These are phyloP conservation scores for Trichoderma sp. DNA, from an alignment of 2,329 filamentous ascomycete genomes.

Conservation along the genomic window DNA sequence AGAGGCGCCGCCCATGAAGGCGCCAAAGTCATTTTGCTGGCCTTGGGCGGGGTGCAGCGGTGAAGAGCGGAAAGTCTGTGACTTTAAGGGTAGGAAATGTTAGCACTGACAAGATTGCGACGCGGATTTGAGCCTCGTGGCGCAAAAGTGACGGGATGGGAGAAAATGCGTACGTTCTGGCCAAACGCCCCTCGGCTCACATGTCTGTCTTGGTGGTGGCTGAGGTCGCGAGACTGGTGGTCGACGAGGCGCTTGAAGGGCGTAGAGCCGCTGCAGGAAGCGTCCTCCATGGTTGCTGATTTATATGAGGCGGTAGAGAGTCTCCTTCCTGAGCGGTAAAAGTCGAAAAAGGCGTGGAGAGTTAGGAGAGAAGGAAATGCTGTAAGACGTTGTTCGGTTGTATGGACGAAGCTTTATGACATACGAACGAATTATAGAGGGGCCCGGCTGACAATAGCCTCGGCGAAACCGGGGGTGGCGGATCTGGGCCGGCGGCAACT, in stretches of 20 bases:
- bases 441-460: slow-evolving; percentile 24
- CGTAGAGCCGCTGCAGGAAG: slow-evolving; percentile 48
- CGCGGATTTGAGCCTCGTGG: neutral
- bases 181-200: slow-evolving; percentile 38
- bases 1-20: slow-evolving; percentile 42
- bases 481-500: slow-evolving; percentile 8
- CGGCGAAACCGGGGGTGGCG: slow-evolving; percentile 29
- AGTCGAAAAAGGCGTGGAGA: neutral
- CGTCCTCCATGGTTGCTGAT: slow-evolving; percentile 43
- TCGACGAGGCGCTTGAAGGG: slow-evolving; percentile 51
- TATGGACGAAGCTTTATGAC: slow-evolving; percentile 8
- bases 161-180: slow-evolving; percentile 39
- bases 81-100: neutral
- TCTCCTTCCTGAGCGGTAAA: neutral
- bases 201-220: slow-evolving; percentile 48
- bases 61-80: slow-evolving; percentile 44
- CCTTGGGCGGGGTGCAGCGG: slow-evolving; percentile 36
- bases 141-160: too few species aligned
- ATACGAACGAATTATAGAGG: slow-evolving; percentile 5
- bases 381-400: neutral
- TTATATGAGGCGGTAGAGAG: neutral
- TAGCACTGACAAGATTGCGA: neutral
- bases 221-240: slow-evolving; percentile 48
- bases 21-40: slow-evolving; percentile 40
- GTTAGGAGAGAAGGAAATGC: neutral